Percentiles rank a stretch among this genome's conserved stretches.
Evolutionary conservation across 2,329 filamentous ascomycete species (phyloP).

Genomic region (Colletotrichum abscissum): DNA sequence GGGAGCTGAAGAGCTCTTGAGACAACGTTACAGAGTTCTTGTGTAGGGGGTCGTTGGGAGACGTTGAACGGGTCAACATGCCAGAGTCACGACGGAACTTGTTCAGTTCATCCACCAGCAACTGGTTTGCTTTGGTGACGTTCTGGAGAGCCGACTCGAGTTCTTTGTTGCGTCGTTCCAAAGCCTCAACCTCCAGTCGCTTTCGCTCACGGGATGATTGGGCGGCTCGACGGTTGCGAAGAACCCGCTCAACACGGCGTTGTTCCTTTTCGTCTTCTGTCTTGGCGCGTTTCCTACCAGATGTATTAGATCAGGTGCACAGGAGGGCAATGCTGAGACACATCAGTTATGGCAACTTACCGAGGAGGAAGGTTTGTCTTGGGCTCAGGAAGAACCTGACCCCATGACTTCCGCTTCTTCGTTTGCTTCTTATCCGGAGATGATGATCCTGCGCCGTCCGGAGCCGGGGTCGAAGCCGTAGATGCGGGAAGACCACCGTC

Average conservation of each 20-base stretch:
- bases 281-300: conserved; percentile 88
- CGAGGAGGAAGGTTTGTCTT: conserved; percentile 96
- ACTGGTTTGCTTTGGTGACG: conserved; percentile 65
- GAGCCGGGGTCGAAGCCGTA: conserved; percentile 25
- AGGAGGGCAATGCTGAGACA: not conserved
- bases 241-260: conserved; percentile 94
- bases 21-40: conserved; percentile 67
- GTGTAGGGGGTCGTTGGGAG: conserved; percentile 54
- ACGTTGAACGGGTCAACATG: conserved; percentile 52
- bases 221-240: conserved; percentile 93
- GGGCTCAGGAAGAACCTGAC: conserved; percentile 93
- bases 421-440: conserved; percentile 73
- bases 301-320: conserved; percentile 31
- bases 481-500: conserved; percentile 40
- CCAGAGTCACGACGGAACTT: conserved; percentile 58
- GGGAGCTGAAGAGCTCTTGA: conserved; percentile 66
- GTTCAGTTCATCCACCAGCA: conserved; percentile 62
- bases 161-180: conserved; percentile 80
- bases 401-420: conserved; percentile 99
- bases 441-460: not conserved
- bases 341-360: conserved; percentile 56
- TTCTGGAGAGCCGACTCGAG: conserved; percentile 73
- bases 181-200: conserved; percentile 85
- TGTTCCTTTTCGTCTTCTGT: conserved; percentile 99
- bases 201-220: conserved; percentile 97